phyloP scores from a whole-genome alignment of 225 moss, liverwort and hornwort species.

The Polytrichum commune region DNA sequence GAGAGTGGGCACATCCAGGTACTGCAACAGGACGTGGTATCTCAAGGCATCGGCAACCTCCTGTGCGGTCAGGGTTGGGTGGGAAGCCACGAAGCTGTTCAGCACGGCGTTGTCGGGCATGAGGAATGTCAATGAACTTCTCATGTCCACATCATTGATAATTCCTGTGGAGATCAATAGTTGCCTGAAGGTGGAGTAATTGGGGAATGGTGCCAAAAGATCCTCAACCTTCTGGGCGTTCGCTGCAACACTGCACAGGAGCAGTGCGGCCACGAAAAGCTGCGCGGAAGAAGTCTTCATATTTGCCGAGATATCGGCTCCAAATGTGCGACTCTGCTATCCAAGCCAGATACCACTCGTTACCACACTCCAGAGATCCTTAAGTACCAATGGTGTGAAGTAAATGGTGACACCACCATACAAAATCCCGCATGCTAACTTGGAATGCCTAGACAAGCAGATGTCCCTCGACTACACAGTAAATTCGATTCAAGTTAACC shows the following conservation, averaged over 20 bases:
- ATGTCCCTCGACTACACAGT: no score
- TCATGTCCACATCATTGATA: conserved; percentile 23
- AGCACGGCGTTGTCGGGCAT: conserved; percentile 21
- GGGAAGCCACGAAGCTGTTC: conserved; percentile 11
- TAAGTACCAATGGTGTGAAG: no score
- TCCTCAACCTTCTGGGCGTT: conserved; percentile 31
- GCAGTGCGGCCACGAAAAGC: neutral
- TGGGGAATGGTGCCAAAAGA: conserved; percentile 9
- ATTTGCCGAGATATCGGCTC: neutral
- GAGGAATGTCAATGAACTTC: conserved; percentile 17
- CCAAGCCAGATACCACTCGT: no score
- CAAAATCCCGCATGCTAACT: no score
- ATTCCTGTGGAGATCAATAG: conserved; percentile 25
- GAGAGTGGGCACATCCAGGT: conserved; percentile 31
- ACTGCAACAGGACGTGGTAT: conserved; percentile 37
- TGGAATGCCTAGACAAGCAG: no score
- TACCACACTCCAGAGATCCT: no score
- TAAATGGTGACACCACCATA: no score
- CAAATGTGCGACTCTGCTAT: no score
- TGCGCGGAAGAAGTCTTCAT: neutral
- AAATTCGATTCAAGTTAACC: no score
- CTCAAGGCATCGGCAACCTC: conserved; percentile 34
- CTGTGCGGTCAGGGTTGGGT: conserved; percentile 13
- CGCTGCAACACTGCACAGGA: conserved; percentile 3
- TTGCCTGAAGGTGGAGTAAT: conserved; percentile 6